Percentiles rank a stretch among this genome's conserved stretches.
Conservation (phyloP, 2,329 filamentous ascomycete species). For the Aschersonia sp. region DNA sequence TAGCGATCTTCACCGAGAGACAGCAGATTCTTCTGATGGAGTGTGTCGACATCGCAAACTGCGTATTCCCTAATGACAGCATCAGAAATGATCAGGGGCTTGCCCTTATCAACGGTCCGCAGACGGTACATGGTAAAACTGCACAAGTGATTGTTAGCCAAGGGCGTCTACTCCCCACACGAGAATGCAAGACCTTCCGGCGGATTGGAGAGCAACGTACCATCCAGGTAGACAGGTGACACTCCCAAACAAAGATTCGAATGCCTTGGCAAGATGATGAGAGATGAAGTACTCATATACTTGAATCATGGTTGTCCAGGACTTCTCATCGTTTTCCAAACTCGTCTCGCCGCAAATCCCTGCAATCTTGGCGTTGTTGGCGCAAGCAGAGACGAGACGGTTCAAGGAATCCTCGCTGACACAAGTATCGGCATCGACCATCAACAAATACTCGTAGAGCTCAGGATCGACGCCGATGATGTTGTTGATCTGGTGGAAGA, state of each 20-base stretch:
- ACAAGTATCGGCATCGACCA: slow-evolving; percentile 95
- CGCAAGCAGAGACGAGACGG: slow-evolving; percentile 79
- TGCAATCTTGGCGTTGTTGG: slow-evolving; percentile 88
- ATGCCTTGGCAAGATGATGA: slow-evolving; percentile 90
- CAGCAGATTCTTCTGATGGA: slow-evolving; percentile 93
- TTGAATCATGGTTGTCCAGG: slow-evolving; percentile 99
- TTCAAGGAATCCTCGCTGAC: slow-evolving; percentile 88
- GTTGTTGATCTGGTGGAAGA: slow-evolving; percentile 99
- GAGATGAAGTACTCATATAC: slow-evolving; percentile 99
- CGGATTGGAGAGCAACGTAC: slow-evolving; percentile 41
- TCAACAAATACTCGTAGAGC: slow-evolving; percentile 90
- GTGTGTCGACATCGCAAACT: slow-evolving; percentile 78
- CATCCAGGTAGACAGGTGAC: slow-evolving; percentile 98
- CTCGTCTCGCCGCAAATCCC: slow-evolving; percentile 97
- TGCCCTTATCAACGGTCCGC: slow-evolving; percentile 83
- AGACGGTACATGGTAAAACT: slow-evolving; percentile 99
- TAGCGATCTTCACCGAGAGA: slow-evolving; percentile 95
- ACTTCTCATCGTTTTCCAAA: slow-evolving; percentile 85
- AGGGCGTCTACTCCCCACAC: too few species aligned
- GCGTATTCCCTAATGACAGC: slow-evolving; percentile 78
- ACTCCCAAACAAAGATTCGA: slow-evolving; percentile 93
- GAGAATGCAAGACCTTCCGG: too few species aligned
- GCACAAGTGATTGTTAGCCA: not conserved
- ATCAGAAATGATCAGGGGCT: slow-evolving; percentile 86
- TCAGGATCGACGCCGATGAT: slow-evolving; percentile 97